Evolutionary conservation across 495 filamentous ascomycete species (phyloP), one percentile per base, ranked within the genome.

Genomic region (Penicillium cosmopolitanum): DNA sequence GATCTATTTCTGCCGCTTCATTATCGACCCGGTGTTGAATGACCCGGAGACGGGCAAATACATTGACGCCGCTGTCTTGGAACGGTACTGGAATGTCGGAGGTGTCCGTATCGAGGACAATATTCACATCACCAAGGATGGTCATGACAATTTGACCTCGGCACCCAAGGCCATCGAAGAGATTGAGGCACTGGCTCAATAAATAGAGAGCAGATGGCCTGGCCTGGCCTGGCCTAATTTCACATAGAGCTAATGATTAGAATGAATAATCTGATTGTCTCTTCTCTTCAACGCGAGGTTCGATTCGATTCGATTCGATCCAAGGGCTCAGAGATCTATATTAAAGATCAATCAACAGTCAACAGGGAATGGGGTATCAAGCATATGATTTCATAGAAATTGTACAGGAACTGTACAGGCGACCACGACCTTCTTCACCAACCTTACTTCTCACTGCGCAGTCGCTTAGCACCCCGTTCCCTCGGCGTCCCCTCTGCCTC

Each of bases 1-100:
- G 85, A 87, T 96, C 53, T 97, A 97, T 70, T 99, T 98, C 70
- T 96, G 93, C 72, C 82, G 85, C 44, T 98, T 94, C 68, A 97
- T 97, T 60, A 90, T 98, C 60, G 86, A 89, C 50, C 93, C 92
- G 6, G 93, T 87, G 69, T 68, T 96, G 50, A 81, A 86, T 59
- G 84, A 93, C 57, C 78, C 82, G 7, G 86, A 86, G 60, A 84
- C 90, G 63, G 73, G 82, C 10, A 82, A 87, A 62, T 92, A 85
- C 63, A 94, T 97, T 60, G 83, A 96, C 66, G 73, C 81, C 34
- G 78, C 79, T 18, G 88, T 93, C 31, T 65, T 97, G 62, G 85
- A 93, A 48, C 83, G 78, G 62, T 97, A 94, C 72, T 97, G 92
- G 93, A 85, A 84, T 54, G 93, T 96, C 7, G 93, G 93, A 40